A percentile compares a stretch with the other conserved stretches of the same genome.
Conservation (phyloP, 1,284 basidiomycete species). For the Irpex lacteus region DNA sequence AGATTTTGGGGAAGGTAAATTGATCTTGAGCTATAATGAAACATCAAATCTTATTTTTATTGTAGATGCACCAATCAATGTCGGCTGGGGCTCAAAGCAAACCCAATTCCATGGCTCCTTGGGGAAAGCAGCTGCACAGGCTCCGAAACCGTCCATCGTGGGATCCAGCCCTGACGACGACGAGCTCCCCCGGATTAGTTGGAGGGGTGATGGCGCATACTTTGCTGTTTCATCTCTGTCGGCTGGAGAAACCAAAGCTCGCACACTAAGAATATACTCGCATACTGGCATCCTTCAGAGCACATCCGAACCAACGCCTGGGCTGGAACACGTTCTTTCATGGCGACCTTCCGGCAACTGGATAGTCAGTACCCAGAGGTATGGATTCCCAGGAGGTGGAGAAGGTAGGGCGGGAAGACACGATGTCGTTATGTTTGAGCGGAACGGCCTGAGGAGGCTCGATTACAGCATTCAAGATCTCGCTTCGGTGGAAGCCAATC, state of each 20-base stretch:
- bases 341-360: conserved; percentile 92
- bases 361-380: conserved; percentile 82
- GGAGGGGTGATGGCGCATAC: conserved; percentile 91
- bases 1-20: conserved; percentile 83
- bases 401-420: conserved; percentile 69
- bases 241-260: conserved; percentile 27
- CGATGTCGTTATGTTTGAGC: conserved; percentile 93
- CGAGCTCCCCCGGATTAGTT: conserved; percentile 72
- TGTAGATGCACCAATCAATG: conserved; percentile 85
- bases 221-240: conserved; percentile 83
- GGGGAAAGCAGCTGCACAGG: conserved; percentile 83
- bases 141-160: conserved; percentile 41
- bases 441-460: conserved; percentile 91
- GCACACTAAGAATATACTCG: conserved; percentile 79
- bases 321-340: conserved; percentile 77
- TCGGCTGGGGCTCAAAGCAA: conserved; percentile 97
- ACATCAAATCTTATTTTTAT: background rate
- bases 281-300: conserved; percentile 79
- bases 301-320: conserved; percentile 82
- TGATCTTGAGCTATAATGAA: background rate
- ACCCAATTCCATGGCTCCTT: conserved; percentile 98
- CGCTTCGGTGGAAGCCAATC: conserved; percentile 31
- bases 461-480: conserved; percentile 76
- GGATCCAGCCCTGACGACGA: conserved; percentile 74
- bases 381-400: conserved; percentile 62